Conservation (phyloP, 73 alveolate species). For the Tetrahymena thermophila region DNA sequence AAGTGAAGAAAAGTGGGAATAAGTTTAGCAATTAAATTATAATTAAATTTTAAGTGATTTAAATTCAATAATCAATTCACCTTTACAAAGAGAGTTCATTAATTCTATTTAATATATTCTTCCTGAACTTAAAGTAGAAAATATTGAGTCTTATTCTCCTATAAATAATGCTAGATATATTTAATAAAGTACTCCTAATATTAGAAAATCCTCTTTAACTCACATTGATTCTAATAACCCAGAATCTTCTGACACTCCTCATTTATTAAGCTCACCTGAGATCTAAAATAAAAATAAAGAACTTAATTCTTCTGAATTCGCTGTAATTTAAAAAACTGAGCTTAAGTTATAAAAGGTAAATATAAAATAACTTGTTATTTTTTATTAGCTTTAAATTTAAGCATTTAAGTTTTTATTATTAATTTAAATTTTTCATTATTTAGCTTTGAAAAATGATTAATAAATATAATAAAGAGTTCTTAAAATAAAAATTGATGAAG, state of each 20-base stretch:
- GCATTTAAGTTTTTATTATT: no score
- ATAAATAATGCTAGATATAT: neutral
- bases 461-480: no score
- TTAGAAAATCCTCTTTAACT: neutral
- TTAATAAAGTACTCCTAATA: neutral
- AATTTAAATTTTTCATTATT: no score
- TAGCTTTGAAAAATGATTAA: no score
- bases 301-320: neutral
- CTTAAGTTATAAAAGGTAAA: neutral
- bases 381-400: no score
- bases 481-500: no score
- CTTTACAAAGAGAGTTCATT: neutral
- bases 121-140: neutral
- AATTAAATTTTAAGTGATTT: neutral
- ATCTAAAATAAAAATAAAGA: neutral
- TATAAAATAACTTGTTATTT: no score
- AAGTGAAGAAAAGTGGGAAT: neutral
- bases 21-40: neutral
- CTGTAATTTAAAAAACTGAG: neutral
- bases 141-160: neutral
- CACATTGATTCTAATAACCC: neutral
- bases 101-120: neutral
- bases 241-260: neutral
- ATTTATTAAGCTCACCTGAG: neutral
- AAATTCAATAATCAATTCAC: neutral